These are phyloP conservation scores for Paramecium sexaurelia DNA, from an alignment of 73 alveolate genomes.

Conservation along the genomic window DNA sequence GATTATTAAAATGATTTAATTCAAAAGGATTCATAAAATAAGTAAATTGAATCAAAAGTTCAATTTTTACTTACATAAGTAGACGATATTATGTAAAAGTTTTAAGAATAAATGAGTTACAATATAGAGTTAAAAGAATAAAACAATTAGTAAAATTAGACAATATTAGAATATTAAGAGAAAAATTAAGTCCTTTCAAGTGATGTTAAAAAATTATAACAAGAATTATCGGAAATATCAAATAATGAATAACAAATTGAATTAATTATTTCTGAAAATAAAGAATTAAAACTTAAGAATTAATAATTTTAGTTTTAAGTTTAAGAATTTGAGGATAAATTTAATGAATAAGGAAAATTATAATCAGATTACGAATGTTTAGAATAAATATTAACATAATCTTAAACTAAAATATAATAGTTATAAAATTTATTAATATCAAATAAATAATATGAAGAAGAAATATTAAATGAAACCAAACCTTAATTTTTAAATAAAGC, in stretches of 20 bases:
- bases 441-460: background rate
- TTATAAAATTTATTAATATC: background rate
- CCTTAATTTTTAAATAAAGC: background rate
- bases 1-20: background rate
- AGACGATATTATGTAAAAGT: background rate
- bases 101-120: background rate
- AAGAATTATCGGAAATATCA: background rate
- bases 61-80: background rate
- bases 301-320: background rate
- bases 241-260: background rate
- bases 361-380: background rate
- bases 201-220: background rate
- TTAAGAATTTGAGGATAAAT: background rate
- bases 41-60: background rate
- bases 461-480: background rate
- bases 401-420: background rate
- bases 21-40: background rate
- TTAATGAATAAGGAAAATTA: background rate
- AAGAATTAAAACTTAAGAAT: background rate
- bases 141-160: background rate
- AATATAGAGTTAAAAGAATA: background rate
- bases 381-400: background rate
- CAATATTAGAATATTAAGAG: background rate
- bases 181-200: background rate
- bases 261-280: background rate